Evolutionary conservation across 345 rosid species (phyloP).

Genomic region (Erysimum cheiranthoides): DNA sequence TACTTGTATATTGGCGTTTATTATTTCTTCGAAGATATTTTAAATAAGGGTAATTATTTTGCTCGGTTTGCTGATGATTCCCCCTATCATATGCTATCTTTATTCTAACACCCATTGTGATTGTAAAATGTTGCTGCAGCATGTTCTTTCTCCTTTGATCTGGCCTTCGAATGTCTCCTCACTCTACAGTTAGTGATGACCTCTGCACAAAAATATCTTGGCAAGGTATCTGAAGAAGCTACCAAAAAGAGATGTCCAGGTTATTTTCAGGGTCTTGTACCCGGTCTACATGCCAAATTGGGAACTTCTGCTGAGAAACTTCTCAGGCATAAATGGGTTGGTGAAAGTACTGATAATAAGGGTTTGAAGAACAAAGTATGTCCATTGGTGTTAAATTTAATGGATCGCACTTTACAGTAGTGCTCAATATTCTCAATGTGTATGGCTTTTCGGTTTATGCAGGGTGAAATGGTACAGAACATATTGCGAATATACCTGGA

Average conservation of each 20-base stretch:
- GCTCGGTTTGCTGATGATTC: conserved; percentile 5
- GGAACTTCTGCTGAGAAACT: conserved; percentile 73
- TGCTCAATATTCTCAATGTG: conserved; percentile 35
- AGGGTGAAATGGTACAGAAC: conserved; percentile 79
- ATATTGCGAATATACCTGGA: conserved; percentile 71
- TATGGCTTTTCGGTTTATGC: conserved; percentile 38
- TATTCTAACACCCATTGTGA: conserved; percentile 16
- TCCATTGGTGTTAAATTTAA: conserved; percentile 26
- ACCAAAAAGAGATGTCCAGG: conserved; percentile 38
- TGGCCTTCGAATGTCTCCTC: conserved; percentile 72
- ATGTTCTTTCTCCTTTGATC: conserved; percentile 70
- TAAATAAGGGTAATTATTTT: conserved; percentile 56
- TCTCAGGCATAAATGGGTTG: conserved; percentile 63
- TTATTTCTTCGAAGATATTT: conserved; percentile 64
- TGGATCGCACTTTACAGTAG: not conserved
- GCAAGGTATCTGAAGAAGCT: conserved; percentile 50
- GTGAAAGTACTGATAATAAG: conserved; percentile 60
- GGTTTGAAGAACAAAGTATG: conserved; percentile 82
- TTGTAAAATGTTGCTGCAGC: conserved; percentile 57
- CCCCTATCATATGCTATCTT: conserved; percentile 12
- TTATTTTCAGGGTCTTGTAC: conserved; percentile 48
- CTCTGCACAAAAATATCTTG: conserved; percentile 52
- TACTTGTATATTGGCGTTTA: conserved; percentile 66
- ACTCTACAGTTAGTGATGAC: conserved; percentile 61
- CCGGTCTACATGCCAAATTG: conserved; percentile 53